A percentile compares a stretch with the other conserved stretches of the same genome.
phyloP scores from a whole-genome alignment of 2,329 filamentous ascomycete species.

The Colletotrichum sidae region DNA sequence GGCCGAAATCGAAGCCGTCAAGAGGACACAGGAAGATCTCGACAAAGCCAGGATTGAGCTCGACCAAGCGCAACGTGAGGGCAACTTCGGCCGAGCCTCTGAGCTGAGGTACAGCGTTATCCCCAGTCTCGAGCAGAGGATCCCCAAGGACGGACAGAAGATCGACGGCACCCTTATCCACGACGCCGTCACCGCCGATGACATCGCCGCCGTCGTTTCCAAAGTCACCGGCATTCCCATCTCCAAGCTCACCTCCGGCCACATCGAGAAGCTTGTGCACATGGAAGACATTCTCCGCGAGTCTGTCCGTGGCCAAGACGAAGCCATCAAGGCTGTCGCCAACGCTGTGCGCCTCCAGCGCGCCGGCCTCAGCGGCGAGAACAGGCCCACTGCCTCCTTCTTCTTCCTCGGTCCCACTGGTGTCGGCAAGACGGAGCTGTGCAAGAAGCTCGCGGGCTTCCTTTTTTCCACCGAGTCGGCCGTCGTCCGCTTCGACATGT shows the following conservation, averaged over 20 bases:
- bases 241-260: constrained; percentile 90
- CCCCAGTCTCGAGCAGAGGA: constrained; percentile 80
- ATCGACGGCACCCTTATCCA: constrained; percentile 76
- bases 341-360: constrained; percentile 95
- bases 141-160: constrained; percentile 78
- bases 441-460: constrained; percentile 94
- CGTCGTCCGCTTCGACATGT: constrained; percentile 96
- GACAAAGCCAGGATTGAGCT: constrained; percentile 88
- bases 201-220: constrained; percentile 93
- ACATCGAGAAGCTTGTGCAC: constrained; percentile 92
- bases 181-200: constrained; percentile 93
- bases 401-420: constrained; percentile 98
- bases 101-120: constrained; percentile 92
- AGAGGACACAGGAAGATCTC: constrained; percentile 87
- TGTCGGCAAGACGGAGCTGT: constrained; percentile 96
- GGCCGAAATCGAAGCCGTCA: constrained; percentile 86
- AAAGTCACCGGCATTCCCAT: constrained; percentile 93
- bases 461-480: constrained; percentile 93
- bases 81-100: constrained; percentile 90
- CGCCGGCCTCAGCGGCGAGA: constrained; percentile 90
- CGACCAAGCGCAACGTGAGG: constrained; percentile 86
- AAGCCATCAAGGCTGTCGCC: constrained; percentile 89
- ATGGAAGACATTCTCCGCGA: constrained; percentile 93
- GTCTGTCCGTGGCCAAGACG: constrained; percentile 91
- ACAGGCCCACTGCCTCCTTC: constrained; percentile 91